A percentile compares a stretch with the other conserved stretches of the same genome.
phyloP scores from a whole-genome alignment of 1,139 yeast genomes.

The Taiozyma sp. region DNA sequence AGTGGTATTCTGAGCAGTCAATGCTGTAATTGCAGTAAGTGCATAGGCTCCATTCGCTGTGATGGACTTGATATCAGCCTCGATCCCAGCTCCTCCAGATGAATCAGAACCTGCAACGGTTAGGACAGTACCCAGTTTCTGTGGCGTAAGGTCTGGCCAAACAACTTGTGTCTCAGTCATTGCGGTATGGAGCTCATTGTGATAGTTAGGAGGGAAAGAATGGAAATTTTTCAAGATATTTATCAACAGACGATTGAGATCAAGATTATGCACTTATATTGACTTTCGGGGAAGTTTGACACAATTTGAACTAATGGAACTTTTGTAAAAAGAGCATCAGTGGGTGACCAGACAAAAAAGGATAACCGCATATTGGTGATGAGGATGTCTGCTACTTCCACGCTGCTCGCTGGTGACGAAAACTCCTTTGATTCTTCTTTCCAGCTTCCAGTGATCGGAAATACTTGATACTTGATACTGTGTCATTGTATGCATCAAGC shows the following conservation, averaged over 20 bases:
- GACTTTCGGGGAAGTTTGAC: neutral
- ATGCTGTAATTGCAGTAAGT: conserved; percentile 72
- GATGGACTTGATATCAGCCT: conserved; percentile 85
- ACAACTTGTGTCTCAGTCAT: neutral
- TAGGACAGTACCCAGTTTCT: conserved; percentile 36
- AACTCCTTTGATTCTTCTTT: too few species aligned
- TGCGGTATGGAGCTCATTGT: neutral
- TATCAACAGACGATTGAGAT: neutral
- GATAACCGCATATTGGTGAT: too few species aligned
- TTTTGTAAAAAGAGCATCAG: too few species aligned
- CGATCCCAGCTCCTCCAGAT: conserved; percentile 95
- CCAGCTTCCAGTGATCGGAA: too few species aligned
- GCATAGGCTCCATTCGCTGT: conserved; percentile 79
- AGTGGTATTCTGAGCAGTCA: conserved; percentile 78
- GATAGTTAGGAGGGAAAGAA: neutral
- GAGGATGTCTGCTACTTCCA: too few species aligned
- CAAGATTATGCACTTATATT: neutral
- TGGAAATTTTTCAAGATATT: neutral
- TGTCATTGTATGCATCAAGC: too few species aligned
- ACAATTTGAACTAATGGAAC: neutral
- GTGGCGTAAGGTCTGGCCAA: conserved; percentile 3
- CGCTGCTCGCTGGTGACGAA: too few species aligned
- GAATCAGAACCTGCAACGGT: conserved; percentile 84
- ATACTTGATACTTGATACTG: too few species aligned
- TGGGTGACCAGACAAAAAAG: too few species aligned